Conservation (phyloP, 305 asterid genomes). For the Solanum hybrid region DNA sequence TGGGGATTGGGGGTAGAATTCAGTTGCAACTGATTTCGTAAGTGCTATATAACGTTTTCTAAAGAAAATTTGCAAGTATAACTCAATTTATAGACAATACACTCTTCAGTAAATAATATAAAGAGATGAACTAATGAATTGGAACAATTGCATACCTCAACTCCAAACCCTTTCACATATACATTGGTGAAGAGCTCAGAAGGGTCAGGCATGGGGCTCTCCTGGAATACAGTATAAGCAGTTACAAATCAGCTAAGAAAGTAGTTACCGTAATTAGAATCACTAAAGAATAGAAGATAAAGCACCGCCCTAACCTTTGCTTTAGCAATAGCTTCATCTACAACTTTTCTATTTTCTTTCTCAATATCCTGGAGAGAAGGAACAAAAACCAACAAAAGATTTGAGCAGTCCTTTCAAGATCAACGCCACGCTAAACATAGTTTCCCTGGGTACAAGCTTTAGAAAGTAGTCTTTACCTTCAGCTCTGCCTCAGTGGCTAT, state of each 20-base stretch:
- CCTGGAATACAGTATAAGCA: conserved; percentile 38
- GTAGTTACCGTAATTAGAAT: not conserved
- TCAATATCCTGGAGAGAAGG: conserved; percentile 60
- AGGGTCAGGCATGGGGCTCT: conserved; percentile 82
- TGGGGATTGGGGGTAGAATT: not conserved
- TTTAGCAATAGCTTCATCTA: conserved; percentile 86
- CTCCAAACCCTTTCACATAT: conserved; percentile 76
- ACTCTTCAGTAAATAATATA: not conserved
- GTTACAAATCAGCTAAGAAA: not conserved
- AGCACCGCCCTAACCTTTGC: conserved; percentile 61
- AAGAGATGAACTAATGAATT: not conserved
- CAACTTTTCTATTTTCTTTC: conserved; percentile 71
- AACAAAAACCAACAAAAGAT: conserved; percentile 4
- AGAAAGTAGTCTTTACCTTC: conserved; percentile 41
- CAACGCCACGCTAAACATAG: not conserved
- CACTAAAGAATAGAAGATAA: not conserved
- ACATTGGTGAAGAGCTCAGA: conserved; percentile 86
- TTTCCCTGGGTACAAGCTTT: conserved; percentile 5
- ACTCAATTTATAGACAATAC: not conserved
- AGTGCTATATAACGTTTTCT: not conserved
- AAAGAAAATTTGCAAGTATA: not conserved
- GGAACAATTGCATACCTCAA: conserved; percentile 49
- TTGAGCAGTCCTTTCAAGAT: not conserved
- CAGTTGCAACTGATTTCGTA: not conserved
- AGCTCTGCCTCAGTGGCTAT: conserved; percentile 81